A percentile compares a stretch with the other conserved stretches of the same genome.
Conservation (phyloP, 768 basidiomycete species). For the Erythrobasidium yunnanense region DNA sequence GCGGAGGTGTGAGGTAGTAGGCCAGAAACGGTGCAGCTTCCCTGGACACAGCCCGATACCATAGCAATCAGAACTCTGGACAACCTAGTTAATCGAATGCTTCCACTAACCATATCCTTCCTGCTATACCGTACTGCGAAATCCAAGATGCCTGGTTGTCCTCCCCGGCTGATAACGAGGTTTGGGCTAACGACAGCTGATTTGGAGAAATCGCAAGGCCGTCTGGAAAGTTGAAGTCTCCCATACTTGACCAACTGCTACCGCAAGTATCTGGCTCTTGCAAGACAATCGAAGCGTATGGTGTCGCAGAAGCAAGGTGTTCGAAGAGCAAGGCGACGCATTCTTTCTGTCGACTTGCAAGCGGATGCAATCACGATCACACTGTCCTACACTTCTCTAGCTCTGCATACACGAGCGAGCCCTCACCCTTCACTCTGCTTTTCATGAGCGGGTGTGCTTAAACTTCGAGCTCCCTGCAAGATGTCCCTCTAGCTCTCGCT, state of each 20-base stretch:
- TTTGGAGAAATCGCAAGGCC: not conserved
- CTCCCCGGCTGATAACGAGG: not conserved
- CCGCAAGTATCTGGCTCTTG: not conserved
- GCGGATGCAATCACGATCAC: too few relatives aligned
- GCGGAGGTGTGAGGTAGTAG: conserved; percentile 5
- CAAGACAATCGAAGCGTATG: not conserved
- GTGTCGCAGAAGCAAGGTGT: not conserved
- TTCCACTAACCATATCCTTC: conserved; percentile 9
- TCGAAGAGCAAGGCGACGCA: not conserved
- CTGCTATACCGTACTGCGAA: conserved; percentile 18
- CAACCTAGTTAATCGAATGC: not conserved
- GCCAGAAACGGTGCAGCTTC: conserved; percentile 20
- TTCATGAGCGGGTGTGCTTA: too few relatives aligned
- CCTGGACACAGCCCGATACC: not conserved
- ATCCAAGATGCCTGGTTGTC: not conserved
- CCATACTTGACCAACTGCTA: not conserved
- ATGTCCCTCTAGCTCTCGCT: too few relatives aligned
- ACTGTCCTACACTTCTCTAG: too few relatives aligned
- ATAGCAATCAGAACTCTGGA: not conserved
- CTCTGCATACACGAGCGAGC: too few relatives aligned
- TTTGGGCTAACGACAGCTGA: not conserved
- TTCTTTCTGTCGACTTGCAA: too few relatives aligned
- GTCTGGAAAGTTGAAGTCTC: not conserved
- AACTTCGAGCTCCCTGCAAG: too few relatives aligned
- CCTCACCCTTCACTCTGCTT: too few relatives aligned